Evolutionary conservation across 2,329 filamentous ascomycete genomes (phyloP).

Genomic region (Fusarium veterinarium): DNA sequence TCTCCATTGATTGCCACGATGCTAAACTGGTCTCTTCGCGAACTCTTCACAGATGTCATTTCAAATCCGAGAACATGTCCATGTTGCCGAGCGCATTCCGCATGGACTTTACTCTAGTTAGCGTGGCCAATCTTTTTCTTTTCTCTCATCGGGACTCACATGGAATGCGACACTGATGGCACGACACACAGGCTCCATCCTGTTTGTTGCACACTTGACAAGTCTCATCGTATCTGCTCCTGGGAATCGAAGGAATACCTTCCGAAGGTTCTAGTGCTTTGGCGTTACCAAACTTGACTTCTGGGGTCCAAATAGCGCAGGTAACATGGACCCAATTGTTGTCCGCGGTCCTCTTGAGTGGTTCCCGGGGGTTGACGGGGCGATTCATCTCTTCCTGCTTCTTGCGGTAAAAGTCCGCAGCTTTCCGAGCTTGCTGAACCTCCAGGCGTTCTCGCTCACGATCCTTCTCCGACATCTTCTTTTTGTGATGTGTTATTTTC

Average conservation of each 20-base stretch:
- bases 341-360: constrained; percentile 91
- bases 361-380: constrained; percentile 85
- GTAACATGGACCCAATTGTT: constrained; percentile 99
- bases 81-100: constrained; percentile 88
- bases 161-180: constrained; percentile 75
- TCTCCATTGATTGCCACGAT: constrained; percentile 86
- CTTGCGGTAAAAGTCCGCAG: constrained; percentile 83
- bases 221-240: constrained; percentile 76
- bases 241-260: constrained; percentile 85
- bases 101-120: constrained; percentile 71
- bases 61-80: constrained; percentile 91
- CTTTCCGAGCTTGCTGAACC: constrained; percentile 82
- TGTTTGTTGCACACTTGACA: constrained; percentile 87
- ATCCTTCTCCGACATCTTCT: constrained; percentile 90
- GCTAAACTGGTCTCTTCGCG: constrained; percentile 81
- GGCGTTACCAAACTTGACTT: constrained; percentile 91
- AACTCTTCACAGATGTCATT: constrained; percentile 88
- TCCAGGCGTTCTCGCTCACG: constrained; percentile 88
- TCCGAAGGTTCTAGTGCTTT: constrained; percentile 86
- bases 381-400: constrained; percentile 87
- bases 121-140: not conserved
- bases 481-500: constrained; percentile 68
- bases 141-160: constrained; percentile 50
- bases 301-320: constrained; percentile 90
- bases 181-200: constrained; percentile 83